Conservation (phyloP, 2,329 filamentous ascomycete species). For the Colletotrichum liriopes region DNA sequence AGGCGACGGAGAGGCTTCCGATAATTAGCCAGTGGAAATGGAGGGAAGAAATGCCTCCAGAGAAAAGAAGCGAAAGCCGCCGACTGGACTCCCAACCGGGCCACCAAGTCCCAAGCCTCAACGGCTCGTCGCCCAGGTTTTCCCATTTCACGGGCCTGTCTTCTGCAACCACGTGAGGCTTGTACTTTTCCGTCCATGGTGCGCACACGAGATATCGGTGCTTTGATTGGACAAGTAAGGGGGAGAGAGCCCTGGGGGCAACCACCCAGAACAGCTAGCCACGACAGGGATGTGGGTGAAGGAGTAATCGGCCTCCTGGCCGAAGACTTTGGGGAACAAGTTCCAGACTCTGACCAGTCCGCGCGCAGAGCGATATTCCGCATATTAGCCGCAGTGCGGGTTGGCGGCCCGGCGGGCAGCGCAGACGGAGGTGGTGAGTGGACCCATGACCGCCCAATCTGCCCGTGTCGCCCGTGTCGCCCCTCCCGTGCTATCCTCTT, state of each 20-base stretch:
- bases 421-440: conserved; percentile 17
- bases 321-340: background rate
- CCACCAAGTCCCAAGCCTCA: background rate
- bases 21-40: conserved; percentile 12
- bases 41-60: conserved; percentile 32
- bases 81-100: background rate
- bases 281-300: conserved; percentile 25
- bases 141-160: conserved; percentile 4
- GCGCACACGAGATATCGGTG: background rate
- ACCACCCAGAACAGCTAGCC: background rate
- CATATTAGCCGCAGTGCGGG: conserved; percentile 40
- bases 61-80: conserved; percentile 33
- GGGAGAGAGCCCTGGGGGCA: background rate
- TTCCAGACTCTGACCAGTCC: conserved; percentile 32
- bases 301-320: conserved; percentile 34
- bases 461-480: conserved; percentile 18
- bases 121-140: conserved; percentile 21
- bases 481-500: background rate
- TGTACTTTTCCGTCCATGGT: conserved; percentile 13
- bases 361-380: conserved; percentile 18
- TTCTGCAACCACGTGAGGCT: conserved; percentile 5
- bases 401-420: conserved; percentile 40
- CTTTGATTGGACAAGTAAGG: background rate
- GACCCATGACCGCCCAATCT: background rate
- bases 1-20: background rate